Conservation (phyloP, 179 eudicot genomes). For the Spinacia oleracea region DNA sequence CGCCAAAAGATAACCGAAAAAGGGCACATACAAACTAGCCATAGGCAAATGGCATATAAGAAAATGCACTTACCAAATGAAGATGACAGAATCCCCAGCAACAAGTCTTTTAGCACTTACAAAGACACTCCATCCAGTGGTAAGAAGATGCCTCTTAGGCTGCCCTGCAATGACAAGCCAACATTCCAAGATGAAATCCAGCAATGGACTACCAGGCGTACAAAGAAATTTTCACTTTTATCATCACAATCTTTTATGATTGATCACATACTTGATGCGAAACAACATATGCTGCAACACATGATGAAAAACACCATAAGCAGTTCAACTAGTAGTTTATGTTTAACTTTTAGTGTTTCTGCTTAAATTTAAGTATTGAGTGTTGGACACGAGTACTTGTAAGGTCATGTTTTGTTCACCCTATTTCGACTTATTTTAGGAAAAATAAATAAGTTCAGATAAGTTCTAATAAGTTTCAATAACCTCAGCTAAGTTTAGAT, state of each 20-base stretch:
- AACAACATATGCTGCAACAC: neutral
- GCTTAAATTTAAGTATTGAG: neutral
- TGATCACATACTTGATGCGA: neutral
- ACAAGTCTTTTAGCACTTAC: constrained; percentile 73
- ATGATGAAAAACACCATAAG: neutral
- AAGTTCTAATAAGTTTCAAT: too few species aligned
- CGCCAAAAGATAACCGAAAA: neutral
- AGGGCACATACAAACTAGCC: neutral
- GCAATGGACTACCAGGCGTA: neutral
- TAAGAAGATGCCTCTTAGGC: constrained; percentile 72
- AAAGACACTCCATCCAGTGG: constrained; percentile 76
- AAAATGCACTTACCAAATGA: constrained; percentile 51
- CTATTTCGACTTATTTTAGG: too few species aligned
- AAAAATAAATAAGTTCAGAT: too few species aligned
- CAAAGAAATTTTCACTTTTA: neutral
- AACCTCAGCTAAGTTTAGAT: too few species aligned
- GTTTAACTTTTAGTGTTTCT: neutral
- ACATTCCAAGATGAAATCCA: constrained; percentile 12
- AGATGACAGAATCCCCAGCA: constrained; percentile 73
- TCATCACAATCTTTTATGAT: neutral
- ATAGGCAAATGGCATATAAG: neutral
- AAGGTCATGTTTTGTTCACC: neutral
- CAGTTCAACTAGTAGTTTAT: constrained; percentile 3
- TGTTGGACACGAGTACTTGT: neutral
- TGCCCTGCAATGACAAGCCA: constrained; percentile 52